These are phyloP conservation scores for Suillus bovinus DNA, from an alignment of 768 basidiomycete genomes.

Conservation along the genomic window DNA sequence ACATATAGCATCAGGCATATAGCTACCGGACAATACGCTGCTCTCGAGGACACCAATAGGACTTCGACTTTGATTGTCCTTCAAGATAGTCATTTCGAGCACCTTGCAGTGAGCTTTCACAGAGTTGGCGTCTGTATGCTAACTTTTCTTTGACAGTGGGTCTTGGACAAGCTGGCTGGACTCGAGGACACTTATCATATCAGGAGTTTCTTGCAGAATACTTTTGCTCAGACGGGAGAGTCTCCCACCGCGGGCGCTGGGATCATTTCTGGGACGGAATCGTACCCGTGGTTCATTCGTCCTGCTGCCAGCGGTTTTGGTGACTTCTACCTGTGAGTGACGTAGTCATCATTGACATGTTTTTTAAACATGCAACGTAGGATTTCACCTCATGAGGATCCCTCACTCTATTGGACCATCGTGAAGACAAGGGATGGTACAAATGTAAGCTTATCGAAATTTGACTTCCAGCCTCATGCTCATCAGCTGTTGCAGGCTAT, in stretches of 20 bases:
- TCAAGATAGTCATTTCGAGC: conserved; percentile 2
- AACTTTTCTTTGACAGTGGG: neutral
- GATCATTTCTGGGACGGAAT: neutral
- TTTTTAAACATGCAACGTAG: neutral
- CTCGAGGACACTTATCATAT: neutral
- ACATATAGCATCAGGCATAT: conserved; percentile 4
- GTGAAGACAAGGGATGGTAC: conserved; percentile 2
- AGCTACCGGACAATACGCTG: conserved; percentile 4
- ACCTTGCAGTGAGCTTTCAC: conserved; percentile 1
- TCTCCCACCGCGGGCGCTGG: neutral
- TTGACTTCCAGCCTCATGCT: neutral
- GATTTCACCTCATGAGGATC: neutral
- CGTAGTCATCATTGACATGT: neutral
- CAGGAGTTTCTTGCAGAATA: conserved; percentile 5
- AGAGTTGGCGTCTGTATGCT: neutral
- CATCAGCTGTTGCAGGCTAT: neutral
- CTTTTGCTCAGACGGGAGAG: neutral
- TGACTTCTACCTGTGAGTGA: neutral
- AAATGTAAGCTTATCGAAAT: neutral
- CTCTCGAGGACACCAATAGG: conserved; percentile 2
- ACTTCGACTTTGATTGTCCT: neutral
- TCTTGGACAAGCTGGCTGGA: neutral
- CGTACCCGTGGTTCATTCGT: conserved; percentile 6
- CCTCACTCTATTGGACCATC: conserved; percentile 5
- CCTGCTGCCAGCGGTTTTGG: conserved; percentile 3